Evolutionary conservation across 495 filamentous ascomycete species (phyloP).

Genomic region (Achaetomiella virescens): DNA sequence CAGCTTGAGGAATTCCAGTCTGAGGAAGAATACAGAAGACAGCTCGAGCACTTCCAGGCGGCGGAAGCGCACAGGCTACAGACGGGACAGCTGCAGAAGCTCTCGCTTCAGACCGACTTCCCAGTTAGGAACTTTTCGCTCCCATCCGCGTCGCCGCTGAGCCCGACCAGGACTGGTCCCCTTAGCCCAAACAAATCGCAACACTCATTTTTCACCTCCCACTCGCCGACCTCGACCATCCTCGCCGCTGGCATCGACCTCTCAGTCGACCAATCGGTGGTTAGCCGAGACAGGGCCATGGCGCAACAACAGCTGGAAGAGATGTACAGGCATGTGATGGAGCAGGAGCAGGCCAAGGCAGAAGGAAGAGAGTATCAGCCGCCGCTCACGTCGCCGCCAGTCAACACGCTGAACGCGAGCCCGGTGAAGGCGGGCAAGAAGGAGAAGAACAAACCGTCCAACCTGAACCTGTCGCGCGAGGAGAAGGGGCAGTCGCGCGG

Average conservation of each 20-base stretch:
- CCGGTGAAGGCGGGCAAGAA: slow-evolving; percentile 21
- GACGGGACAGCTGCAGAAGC: background rate
- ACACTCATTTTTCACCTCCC: slow-evolving; percentile 45
- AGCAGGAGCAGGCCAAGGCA: slow-evolving; percentile 66
- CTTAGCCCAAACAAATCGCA: slow-evolving; percentile 42
- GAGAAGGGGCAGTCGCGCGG: slow-evolving; percentile 43
- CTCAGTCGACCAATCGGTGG: slow-evolving; percentile 64
- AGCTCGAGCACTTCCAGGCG: background rate
- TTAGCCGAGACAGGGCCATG: slow-evolving; percentile 63
- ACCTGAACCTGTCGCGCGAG: slow-evolving; percentile 35
- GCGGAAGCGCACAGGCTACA: too few relatives aligned
- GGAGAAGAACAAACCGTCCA: slow-evolving; percentile 42
- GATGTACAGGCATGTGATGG: slow-evolving; percentile 87
- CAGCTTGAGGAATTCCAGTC: slow-evolving; percentile 6
- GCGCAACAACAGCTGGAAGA: slow-evolving; percentile 78
- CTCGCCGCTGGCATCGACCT: slow-evolving; percentile 36
- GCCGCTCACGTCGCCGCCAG: slow-evolving; percentile 26
- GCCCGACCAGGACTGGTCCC: slow-evolving; percentile 29
- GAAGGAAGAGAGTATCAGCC: slow-evolving; percentile 38
- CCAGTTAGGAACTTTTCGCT: slow-evolving; percentile 45
- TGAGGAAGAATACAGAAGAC: background rate
- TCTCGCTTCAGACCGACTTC: slow-evolving; percentile 15
- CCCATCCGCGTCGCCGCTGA: slow-evolving; percentile 19
- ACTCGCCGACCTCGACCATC: slow-evolving; percentile 41
- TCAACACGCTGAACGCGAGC: slow-evolving; percentile 24